Base-by-base conservation (phyloP, 2,329 filamentous ascomycete genomes). In the Raffaelea ambrosiae region DNA sequence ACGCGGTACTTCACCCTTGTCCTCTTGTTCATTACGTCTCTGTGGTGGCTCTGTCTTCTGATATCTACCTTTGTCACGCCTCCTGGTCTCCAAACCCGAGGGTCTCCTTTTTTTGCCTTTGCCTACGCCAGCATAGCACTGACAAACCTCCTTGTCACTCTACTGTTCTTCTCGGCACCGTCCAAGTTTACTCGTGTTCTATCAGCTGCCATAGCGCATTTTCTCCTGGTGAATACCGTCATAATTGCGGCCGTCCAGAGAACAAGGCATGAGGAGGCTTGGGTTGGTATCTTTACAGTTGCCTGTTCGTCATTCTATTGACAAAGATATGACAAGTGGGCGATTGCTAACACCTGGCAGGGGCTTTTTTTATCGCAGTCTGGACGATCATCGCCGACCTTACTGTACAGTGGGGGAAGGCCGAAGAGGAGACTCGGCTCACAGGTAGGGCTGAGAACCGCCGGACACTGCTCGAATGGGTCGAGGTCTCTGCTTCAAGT, bases 31-130 rank as follows among this genome's bases (percentile, higher is more conserved):
- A 62, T 90, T 57, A 86, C 82, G 48, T 88, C 94, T 59, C 59
- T 88, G n/a, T 97, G 91, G 91, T 97, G 93, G 91, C 76, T 88
- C 10, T 65, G 96, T 47, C 72, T 95, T 31, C 74, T 98, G n/a
- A 81, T 96, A 16, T 88, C 88, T 48, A 81, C 85, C 55, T 98
- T 98, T 67, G 83, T 94, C 56, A 95, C 87, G 46, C 89, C 89
- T 14, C 91, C 91, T 1, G 83, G 84, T 42, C 82, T 97, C 62
- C 81, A 93, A 62, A 86, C 83, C 10, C 81, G 88, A 46, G 93
- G 93, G 5, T 93, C 89, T n/a, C 88, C 87, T 36, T 98, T 95
- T 76, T 88, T 88, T 63, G 79, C 88, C 49, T 94, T 95, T 61
- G 79, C 83, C 53, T 97, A 86, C 65, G 82, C 88, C 5, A 88